A percentile compares a stretch with the other conserved stretches of the same genome.
Evolutionary conservation across 2,329 filamentous ascomycete genomes (phyloP).

Genomic region (Chrysoporthe cubensis): DNA sequence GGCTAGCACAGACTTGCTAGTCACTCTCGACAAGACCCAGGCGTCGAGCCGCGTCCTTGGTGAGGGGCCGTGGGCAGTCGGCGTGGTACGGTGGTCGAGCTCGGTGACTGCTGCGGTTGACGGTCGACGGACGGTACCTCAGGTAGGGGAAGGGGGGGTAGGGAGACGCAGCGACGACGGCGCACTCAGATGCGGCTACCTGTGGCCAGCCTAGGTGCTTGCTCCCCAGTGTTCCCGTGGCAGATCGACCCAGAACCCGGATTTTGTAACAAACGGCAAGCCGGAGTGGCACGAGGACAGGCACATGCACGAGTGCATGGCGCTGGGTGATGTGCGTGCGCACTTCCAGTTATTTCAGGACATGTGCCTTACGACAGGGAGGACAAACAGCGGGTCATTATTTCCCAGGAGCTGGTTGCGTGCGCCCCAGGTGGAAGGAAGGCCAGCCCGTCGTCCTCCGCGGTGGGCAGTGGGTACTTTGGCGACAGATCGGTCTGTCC

Average conservation of each 20-base stretch:
- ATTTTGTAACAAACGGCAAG: not conserved
- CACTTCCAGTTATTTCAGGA: not conserved
- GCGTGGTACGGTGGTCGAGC: not conserved
- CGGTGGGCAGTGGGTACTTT: constrained; percentile 1
- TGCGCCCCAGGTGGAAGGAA: not conserved
- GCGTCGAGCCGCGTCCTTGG: not conserved
- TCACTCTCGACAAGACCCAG: not conserved
- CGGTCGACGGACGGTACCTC: not conserved
- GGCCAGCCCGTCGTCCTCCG: not conserved
- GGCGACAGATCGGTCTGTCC: not conserved
- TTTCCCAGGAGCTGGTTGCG: not conserved
- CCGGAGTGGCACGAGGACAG: not conserved
- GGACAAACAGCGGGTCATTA: not conserved
- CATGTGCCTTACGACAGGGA: not conserved
- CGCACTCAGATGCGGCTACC: not conserved
- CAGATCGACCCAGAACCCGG: not conserved
- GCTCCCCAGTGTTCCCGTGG: not conserved
- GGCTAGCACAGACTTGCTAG: not conserved
- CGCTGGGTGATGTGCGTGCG: not conserved
- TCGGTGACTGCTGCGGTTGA: not conserved
- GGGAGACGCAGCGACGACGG: not conserved
- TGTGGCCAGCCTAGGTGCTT: not conserved
- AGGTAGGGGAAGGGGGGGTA: not conserved
- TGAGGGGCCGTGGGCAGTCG: constrained; percentile 3
- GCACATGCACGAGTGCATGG: constrained; percentile 6